These are phyloP conservation scores for Calocybe indica DNA, from an alignment of 768 basidiomycete species.

Conservation along the genomic window DNA sequence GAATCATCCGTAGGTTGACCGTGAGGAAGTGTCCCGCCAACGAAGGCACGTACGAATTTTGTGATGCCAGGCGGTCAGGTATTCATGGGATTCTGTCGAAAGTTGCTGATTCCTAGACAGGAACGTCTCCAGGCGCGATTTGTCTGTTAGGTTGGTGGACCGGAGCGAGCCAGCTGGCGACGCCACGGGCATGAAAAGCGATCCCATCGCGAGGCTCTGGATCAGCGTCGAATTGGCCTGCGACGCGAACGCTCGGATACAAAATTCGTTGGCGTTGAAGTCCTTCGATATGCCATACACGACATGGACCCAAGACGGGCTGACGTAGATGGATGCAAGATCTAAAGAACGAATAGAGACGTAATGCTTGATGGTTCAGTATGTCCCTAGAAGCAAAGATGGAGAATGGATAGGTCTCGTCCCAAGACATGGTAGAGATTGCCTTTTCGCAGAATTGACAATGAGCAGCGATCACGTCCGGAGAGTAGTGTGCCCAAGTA, in stretches of 20 bases:
- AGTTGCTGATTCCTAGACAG: constrained; percentile 10
- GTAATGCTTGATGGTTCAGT: constrained; percentile 14
- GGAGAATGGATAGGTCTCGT: constrained; percentile 22
- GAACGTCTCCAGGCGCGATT: constrained; percentile 9
- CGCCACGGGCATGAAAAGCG: constrained; percentile 14
- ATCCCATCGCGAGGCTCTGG: constrained; percentile 10
- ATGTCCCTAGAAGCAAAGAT: constrained; percentile 13
- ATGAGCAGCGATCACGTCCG: constrained; percentile 16
- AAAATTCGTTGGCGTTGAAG: constrained; percentile 21
- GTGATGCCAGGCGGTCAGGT: constrained; percentile 19
- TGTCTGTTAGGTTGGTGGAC: constrained; percentile 15
- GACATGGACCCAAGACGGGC: constrained; percentile 17
- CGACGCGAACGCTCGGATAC: constrained; percentile 14
- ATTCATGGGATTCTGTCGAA: constrained; percentile 15
- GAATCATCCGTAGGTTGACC: constrained; percentile 8
- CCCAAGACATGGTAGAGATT: constrained; percentile 20
- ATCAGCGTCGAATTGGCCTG: constrained; percentile 13
- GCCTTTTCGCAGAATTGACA: constrained; percentile 10
- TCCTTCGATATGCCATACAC: constrained; percentile 25
- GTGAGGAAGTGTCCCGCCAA: constrained; percentile 14
- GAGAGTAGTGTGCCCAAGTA: constrained; percentile 14
- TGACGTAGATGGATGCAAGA: constrained; percentile 10
- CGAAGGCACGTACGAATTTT: constrained; percentile 10
- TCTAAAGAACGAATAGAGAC: constrained; percentile 15
- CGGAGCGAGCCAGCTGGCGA: constrained; percentile 16